Evolutionary conservation across 306 rosid genomes (phyloP).

Genomic region (Quercus cerris): DNA sequence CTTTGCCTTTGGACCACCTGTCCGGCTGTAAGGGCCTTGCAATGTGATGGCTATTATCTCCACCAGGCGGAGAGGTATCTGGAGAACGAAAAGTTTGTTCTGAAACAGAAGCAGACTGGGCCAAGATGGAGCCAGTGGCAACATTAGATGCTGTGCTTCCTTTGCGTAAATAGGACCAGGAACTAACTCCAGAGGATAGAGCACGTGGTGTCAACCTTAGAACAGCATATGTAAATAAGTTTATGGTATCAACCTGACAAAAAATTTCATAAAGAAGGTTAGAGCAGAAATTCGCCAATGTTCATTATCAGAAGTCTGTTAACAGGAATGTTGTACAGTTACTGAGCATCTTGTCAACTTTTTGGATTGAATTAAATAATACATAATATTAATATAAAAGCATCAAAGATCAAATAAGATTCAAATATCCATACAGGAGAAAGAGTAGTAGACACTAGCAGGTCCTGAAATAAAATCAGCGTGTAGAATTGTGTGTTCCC

Average conservation of each 20-base stretch:
- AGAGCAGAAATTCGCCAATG: neutral
- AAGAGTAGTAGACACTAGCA: slow-evolving; percentile 92
- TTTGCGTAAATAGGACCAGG: slow-evolving; percentile 91
- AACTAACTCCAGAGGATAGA: slow-evolving; percentile 71
- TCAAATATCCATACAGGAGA: slow-evolving; percentile 74
- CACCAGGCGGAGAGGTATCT: slow-evolving; percentile 28
- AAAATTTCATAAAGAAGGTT: slow-evolving; percentile 15
- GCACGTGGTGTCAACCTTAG: slow-evolving; percentile 85
- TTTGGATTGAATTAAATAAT: neutral
- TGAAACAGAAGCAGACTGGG: slow-evolving; percentile 44
- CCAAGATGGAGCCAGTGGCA: slow-evolving; percentile 43
- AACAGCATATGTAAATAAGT: slow-evolving; percentile 87
- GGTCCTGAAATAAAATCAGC: slow-evolving; percentile 82
- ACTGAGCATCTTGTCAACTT: slow-evolving; percentile 14
- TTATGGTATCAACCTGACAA: slow-evolving; percentile 85
- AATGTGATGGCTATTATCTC: slow-evolving; percentile 44
- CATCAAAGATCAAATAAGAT: slow-evolving; percentile 9
- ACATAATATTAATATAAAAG: neutral
- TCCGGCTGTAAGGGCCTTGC: slow-evolving; percentile 74
- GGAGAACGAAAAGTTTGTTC: slow-evolving; percentile 54
- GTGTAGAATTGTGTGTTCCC: slow-evolving; percentile 81
- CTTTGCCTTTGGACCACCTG: slow-evolving; percentile 94
- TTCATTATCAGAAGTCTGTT: neutral
- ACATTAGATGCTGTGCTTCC: slow-evolving; percentile 54
- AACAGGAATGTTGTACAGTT: neutral